Evolutionary conservation across 192 early-diverging fungal species (phyloP), one percentile per base, ranked within the genome.

Genomic region (Funneliformis geosporum): DNA sequence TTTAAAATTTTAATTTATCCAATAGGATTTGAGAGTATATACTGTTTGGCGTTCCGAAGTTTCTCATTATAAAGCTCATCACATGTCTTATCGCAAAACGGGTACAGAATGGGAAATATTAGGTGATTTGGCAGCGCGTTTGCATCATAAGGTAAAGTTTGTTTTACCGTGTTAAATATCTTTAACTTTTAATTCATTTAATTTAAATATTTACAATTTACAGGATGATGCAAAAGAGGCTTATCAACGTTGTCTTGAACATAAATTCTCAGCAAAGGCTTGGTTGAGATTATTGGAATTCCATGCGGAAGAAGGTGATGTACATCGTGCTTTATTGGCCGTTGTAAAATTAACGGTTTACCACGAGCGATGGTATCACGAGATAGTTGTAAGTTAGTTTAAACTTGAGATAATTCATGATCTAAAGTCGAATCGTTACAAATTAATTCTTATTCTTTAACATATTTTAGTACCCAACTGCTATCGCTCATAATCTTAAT

Each of bases 21-120:
- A 2, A 25, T 62, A 82, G 81, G 86, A 98, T 80, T 87, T 99
- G 55, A 93, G 98, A 28, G 89, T 96, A 18, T 99, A 98, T 87
- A 96, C 97, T 11, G 91, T 93, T 43, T 93, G 96, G 89, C 91
- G 96, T 65, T 93, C 96, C 47, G 95, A 97, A 81, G 91, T 95
- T 79, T 81, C 90, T 10, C 94, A 95, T 81, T 95, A 91, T 76
- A 89, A 88, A 28, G 83, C 89, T 23, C 88, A 91, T 72, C 89
- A 95, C 60, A 83, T 95, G 44, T 84, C 93, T 38, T 95, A 96
- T 80, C 94, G 95, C 42, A 97, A 97, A 86, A 96, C 96, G 25
- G 94, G 93, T 71, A 94, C 96, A 43, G 98, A 99, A 82, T 99
- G 98, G 98, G 98, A 99, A 83, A 89, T 97, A 28, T 93, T 96